These are phyloP conservation scores for Fusarium floridanum DNA, from an alignment of 2,329 filamentous ascomycete genomes.

Conservation along the genomic window DNA sequence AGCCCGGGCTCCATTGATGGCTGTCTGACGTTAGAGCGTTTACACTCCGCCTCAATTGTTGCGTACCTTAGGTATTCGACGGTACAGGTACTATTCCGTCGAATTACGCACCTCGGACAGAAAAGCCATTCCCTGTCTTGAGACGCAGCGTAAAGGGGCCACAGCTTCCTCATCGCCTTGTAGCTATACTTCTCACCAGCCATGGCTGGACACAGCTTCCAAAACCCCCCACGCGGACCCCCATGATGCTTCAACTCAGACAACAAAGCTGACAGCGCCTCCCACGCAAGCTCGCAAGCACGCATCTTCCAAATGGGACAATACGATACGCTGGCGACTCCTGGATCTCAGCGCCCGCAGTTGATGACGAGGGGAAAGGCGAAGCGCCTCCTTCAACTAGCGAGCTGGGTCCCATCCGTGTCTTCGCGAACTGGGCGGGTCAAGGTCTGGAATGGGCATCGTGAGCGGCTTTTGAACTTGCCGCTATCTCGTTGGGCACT, in stretches of 20 bases:
- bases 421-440: neutral
- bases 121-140: neutral
- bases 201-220: neutral
- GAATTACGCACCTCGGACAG: neutral
- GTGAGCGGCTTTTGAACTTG: conserved; percentile 15
- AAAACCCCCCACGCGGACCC: conserved; percentile 3
- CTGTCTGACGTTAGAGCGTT: neutral
- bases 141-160: neutral
- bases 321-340: neutral
- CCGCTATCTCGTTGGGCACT: conserved; percentile 30
- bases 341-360: conserved; percentile 4
- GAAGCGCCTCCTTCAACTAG: neutral
- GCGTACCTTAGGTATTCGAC: neutral
- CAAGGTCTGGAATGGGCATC: conserved; percentile 18
- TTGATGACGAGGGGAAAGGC: neutral
- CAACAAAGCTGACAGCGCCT: conserved; percentile 9
- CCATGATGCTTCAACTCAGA: neutral
- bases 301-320: conserved; percentile 6
- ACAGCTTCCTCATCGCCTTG: neutral
- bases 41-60: neutral
- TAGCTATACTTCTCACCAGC: conserved; percentile 1
- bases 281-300: conserved; percentile 6
- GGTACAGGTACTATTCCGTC: neutral
- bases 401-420: neutral
- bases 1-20: neutral